Conservation (phyloP, 305 asterid species). For the Coffea humblotiana region DNA sequence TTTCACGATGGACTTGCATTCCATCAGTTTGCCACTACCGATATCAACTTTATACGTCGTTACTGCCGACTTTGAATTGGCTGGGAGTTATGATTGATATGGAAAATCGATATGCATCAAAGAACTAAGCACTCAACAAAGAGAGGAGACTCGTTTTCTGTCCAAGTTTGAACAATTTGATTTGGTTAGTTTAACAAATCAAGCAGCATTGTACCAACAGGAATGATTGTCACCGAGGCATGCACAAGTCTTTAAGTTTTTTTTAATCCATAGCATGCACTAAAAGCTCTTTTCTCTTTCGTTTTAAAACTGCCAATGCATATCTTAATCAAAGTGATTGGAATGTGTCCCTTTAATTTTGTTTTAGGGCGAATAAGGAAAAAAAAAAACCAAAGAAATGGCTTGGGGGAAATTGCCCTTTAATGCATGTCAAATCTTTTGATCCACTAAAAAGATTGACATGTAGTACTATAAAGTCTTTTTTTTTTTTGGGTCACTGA, state of each 20-base stretch:
- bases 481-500: not conserved
- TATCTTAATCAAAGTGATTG: not conserved
- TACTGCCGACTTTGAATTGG: slow-evolving; percentile 1
- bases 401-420: too few species aligned
- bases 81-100: not conserved
- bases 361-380: not conserved
- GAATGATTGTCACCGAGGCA: not conserved
- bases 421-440: not conserved
- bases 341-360: slow-evolving; percentile 5
- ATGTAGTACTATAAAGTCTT: not conserved
- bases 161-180: not conserved
- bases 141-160: not conserved
- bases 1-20: slow-evolving; percentile 42
- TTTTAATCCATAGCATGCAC: not conserved
- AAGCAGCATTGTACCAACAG: not conserved
- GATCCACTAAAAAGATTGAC: not conserved
- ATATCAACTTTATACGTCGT: slow-evolving; percentile 7
- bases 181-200: not conserved
- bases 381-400: too few species aligned
- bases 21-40: slow-evolving; percentile 17
- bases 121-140: not conserved
- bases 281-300: not conserved
- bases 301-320: not conserved
- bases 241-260: not conserved
- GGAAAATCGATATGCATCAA: not conserved